Evolutionary conservation across 1,284 basidiomycete genomes (phyloP), one percentile per base, ranked within the genome.

Genomic region (Austroboletus olivaceoglutinosus): DNA sequence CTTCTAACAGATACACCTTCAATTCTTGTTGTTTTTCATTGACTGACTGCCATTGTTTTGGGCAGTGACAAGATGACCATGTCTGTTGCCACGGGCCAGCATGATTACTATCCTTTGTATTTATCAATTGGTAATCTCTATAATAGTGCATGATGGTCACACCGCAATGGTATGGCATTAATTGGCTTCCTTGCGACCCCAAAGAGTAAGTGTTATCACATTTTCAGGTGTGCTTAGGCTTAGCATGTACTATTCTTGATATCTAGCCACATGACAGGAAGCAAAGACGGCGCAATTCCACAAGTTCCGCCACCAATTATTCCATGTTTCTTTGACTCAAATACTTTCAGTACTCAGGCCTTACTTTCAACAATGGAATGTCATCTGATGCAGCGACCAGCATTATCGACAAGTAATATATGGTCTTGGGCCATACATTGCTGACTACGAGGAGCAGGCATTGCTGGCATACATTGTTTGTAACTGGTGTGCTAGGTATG

Each of bases 1-100:
- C 15, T 34, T 16, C 15, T 34, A 34, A 34, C 33, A 34, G 33
- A 13, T 34, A 34, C n/a, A n/a, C n/a, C n/a, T n/a, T n/a, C n/a
- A n/a, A n/a, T n/a, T 34, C 10, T 34, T 12, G 16, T 8, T 34
- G 7, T 34, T 8, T 34, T 34, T 34, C 15, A 5, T 34, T 16
- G 33, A 34, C 15, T 34, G 33, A 13, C 15, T 16, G 33, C 33
- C 33, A 34, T 34, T 34, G 65, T 74, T 36, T 47, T 69, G 1
- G 66, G 70, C 5, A 69, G 65, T 46, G 65, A 72, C 51, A 73
- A 73, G 53, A 72, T 67, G 0, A 69, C 67, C 8, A 62, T 71
- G 0, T 72, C 70, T 2, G 67, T 71, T 19, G 65, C 56, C 5
- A 73, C 67, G 0, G 67, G 72, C 9, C 61, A 73, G 9, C 64